Evolutionary conservation across 306 rosid species (phyloP).

Genomic region (Malus domestica): DNA sequence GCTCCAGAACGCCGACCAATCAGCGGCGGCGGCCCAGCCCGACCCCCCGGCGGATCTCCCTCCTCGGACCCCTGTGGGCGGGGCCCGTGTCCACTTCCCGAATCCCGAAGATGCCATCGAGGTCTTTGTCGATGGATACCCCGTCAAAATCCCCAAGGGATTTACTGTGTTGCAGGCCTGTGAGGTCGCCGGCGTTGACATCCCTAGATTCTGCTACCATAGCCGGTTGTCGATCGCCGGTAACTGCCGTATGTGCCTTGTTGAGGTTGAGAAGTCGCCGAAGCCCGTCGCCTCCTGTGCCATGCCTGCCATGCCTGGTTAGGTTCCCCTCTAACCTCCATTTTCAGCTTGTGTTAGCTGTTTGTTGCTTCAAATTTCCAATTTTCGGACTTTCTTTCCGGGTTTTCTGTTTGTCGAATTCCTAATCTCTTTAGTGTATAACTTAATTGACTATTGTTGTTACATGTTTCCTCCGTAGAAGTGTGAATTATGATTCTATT

Average conservation of each 20-base stretch:
- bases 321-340: neutral
- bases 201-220: conserved; percentile 91
- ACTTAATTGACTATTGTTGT: neutral
- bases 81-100: conserved; percentile 68
- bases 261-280: conserved; percentile 99
- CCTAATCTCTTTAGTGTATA: too few relatives aligned
- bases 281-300: conserved; percentile 99
- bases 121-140: conserved; percentile 84
- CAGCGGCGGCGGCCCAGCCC: conserved; percentile 50
- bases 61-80: conserved; percentile 58
- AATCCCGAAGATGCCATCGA: conserved; percentile 88
- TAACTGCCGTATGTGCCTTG: conserved; percentile 98
- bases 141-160: conserved; percentile 93
- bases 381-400: neutral
- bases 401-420: neutral
- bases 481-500: neutral
- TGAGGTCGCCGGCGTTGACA: conserved; percentile 91
- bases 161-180: conserved; percentile 93
- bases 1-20: conserved; percentile 54
- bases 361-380: neutral
- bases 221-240: conserved; percentile 89
- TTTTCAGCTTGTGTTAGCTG: neutral
- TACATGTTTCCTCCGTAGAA: neutral
- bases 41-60: conserved; percentile 39
- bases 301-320: conserved; percentile 98